Evolutionary conservation across 164 flowering plant genomes (phyloP).

Genomic region (Annona squamosa): DNA sequence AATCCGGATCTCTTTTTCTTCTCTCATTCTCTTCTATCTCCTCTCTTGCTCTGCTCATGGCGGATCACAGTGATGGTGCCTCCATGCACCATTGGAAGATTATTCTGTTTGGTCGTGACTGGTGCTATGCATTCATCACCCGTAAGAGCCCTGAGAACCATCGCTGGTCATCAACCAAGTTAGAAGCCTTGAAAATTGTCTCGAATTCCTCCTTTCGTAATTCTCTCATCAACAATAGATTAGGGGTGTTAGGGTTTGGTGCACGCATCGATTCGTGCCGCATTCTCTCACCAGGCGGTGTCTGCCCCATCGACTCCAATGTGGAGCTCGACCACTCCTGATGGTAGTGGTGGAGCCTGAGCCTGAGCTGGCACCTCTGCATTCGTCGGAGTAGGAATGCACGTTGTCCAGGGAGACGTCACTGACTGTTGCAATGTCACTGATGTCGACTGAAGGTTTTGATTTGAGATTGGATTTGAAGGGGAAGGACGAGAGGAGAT

Average conservation of each 20-base stretch:
- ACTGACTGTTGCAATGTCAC: neutral
- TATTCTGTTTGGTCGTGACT: conserved; percentile 27
- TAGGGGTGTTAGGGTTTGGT: conserved; percentile 29
- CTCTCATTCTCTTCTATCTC: neutral
- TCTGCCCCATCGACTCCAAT: conserved; percentile 73
- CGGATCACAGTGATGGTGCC: conserved; percentile 17
- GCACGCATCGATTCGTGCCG: conserved; percentile 54
- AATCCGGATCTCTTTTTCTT: neutral
- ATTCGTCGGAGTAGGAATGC: neutral
- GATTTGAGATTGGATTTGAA: too few species aligned
- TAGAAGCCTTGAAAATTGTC: conserved; percentile 27
- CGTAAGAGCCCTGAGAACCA: conserved; percentile 65
- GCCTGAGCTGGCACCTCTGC: neutral
- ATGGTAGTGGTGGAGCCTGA: conserved; percentile 10
- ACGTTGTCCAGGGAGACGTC: conserved; percentile 7
- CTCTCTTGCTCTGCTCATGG: conserved; percentile 19
- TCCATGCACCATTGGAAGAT: conserved; percentile 11
- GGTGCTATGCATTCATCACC: conserved; percentile 67
- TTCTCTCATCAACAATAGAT: conserved; percentile 39
- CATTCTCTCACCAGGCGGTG: conserved; percentile 85
- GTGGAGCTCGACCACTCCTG: conserved; percentile 16
- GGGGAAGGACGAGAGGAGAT: too few species aligned
- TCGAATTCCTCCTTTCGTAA: conserved; percentile 3
- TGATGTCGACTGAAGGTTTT: conserved; percentile 17
- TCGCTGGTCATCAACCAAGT: conserved; percentile 5